Conservation (phyloP, 768 basidiomycete genomes). For the Sarcodon aspratus region DNA sequence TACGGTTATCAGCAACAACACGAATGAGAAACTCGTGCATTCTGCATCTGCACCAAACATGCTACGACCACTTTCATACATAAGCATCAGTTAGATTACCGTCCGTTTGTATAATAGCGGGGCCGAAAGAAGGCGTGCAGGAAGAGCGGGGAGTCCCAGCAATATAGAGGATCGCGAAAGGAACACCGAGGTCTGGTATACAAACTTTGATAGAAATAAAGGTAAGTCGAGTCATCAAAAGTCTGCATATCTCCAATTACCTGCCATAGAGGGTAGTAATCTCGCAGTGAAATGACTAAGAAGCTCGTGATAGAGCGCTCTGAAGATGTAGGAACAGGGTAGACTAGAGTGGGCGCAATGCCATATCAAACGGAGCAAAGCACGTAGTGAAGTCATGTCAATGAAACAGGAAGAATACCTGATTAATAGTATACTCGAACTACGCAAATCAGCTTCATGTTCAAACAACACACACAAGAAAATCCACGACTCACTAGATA, state of each 20-base stretch:
- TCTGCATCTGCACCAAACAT: slow-evolving; percentile 37
- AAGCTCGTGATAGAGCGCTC: slow-evolving; percentile 52
- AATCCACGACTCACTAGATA: slow-evolving; percentile 36
- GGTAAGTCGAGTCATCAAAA: not conserved
- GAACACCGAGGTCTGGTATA: slow-evolving; percentile 89
- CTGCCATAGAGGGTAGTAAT: slow-evolving; percentile 96
- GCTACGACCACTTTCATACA: slow-evolving; percentile 58
- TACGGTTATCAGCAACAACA: slow-evolving; percentile 69
- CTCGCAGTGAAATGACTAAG: slow-evolving; percentile 75
- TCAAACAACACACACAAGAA: slow-evolving; percentile 17
- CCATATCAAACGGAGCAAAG: slow-evolving; percentile 36
- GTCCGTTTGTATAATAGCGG: slow-evolving; percentile 71
- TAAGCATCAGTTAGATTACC: slow-evolving; percentile 52
- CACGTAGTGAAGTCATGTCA: not conserved
- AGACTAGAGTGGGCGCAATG: slow-evolving; percentile 81
- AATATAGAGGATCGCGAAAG: slow-evolving; percentile 87
- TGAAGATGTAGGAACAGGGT: slow-evolving; percentile 63
- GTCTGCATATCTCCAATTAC: slow-evolving; percentile 23
- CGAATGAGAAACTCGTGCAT: slow-evolving; percentile 42
- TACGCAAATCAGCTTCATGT: slow-evolving; percentile 15
- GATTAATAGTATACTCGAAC: slow-evolving; percentile 91
- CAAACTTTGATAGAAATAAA: slow-evolving; percentile 33
- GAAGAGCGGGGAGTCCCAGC: slow-evolving; percentile 72
- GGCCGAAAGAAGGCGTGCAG: slow-evolving; percentile 50
- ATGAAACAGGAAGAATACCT: slow-evolving; percentile 27